phyloP scores from a whole-genome alignment of 768 basidiomycete species.

The Leucocoprinus leucothites region DNA sequence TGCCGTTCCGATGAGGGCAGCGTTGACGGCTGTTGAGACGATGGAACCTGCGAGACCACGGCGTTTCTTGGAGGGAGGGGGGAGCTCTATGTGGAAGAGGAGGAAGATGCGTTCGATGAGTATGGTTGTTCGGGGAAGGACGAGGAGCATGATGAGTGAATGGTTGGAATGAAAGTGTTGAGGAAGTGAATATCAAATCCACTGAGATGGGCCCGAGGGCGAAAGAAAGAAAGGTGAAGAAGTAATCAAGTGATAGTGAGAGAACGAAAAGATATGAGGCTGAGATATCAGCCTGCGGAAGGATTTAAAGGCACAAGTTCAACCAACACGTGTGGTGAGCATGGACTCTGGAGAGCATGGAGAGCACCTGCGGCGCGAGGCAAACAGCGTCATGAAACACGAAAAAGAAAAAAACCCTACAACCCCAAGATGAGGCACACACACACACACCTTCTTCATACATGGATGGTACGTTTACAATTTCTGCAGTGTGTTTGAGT shows the following conservation, averaged over 20 bases:
- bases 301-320: neutral
- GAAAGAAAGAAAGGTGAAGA: conserved; percentile 11
- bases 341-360: no score
- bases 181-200: conserved; percentile 11
- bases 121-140: conserved; percentile 20
- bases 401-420: neutral
- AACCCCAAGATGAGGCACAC: neutral
- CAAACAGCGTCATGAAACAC: neutral
- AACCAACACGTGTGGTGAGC: conserved; percentile 11
- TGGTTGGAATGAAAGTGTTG: conserved; percentile 9
- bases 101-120: conserved; percentile 38
- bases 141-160: conserved; percentile 6
- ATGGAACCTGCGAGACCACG: conserved; percentile 80
- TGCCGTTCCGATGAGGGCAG: conserved; percentile 82
- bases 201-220: conserved; percentile 11
- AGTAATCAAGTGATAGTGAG: neutral
- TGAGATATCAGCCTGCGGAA: neutral
- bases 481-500: conserved; percentile 51
- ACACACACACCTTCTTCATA: conserved; percentile 4
- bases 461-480: conserved; percentile 20
- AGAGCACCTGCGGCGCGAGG: neutral
- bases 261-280: neutral
- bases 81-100: conserved; percentile 62
- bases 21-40: conserved; percentile 79
- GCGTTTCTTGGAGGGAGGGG: conserved; percentile 75